A percentile compares a stretch with the other conserved stretches of the same genome.
These are phyloP conservation scores for Penicillium sclerotiorum DNA, from an alignment of 2,329 filamentous ascomycete genomes.

Conservation along the genomic window DNA sequence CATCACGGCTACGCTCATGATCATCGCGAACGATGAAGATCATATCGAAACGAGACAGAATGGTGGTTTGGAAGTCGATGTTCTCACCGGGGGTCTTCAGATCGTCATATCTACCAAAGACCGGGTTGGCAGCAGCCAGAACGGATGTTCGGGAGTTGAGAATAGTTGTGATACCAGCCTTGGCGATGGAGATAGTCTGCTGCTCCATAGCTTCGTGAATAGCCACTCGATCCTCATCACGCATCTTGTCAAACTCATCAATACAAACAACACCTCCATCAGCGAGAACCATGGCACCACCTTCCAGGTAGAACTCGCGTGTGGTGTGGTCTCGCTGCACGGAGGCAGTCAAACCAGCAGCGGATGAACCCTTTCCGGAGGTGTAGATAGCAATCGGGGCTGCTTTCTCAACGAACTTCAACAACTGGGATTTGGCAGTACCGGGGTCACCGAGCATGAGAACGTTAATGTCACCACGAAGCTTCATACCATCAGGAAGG, in stretches of 20 bases:
- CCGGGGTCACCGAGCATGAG: conserved; percentile 94
- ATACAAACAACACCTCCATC: conserved; percentile 98
- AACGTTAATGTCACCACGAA: conserved; percentile 97
- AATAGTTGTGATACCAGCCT: conserved; percentile 97
- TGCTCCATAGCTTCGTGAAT: conserved; percentile 99
- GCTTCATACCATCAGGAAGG: conserved; percentile 93
- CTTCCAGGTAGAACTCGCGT: conserved; percentile 95
- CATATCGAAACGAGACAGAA: conserved; percentile 98
- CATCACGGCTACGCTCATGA: conserved; percentile 85
- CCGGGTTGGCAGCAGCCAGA: conserved; percentile 91
- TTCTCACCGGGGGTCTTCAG: conserved; percentile 97
- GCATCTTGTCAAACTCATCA: conserved; percentile 99
- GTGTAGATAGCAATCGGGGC: conserved; percentile 98
- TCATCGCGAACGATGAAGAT: conserved; percentile 98
- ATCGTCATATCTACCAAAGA: conserved; percentile 97
- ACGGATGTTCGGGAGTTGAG: conserved; percentile 95
- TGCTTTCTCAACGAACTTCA: conserved; percentile 97
- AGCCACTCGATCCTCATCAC: conserved; percentile 94
- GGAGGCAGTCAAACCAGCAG: conserved; percentile 94
- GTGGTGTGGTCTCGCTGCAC: conserved; percentile 92
- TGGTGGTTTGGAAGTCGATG: conserved; percentile 98
- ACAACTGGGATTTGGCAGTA: conserved; percentile 94
- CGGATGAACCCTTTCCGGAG: conserved; percentile 95
- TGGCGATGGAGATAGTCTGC: conserved; percentile 98
- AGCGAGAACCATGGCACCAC: conserved; percentile 96